Evolutionary conservation across 2,329 filamentous ascomycete genomes (phyloP), one percentile per base, ranked within the genome.

Genomic region (Periconia digitata): DNA sequence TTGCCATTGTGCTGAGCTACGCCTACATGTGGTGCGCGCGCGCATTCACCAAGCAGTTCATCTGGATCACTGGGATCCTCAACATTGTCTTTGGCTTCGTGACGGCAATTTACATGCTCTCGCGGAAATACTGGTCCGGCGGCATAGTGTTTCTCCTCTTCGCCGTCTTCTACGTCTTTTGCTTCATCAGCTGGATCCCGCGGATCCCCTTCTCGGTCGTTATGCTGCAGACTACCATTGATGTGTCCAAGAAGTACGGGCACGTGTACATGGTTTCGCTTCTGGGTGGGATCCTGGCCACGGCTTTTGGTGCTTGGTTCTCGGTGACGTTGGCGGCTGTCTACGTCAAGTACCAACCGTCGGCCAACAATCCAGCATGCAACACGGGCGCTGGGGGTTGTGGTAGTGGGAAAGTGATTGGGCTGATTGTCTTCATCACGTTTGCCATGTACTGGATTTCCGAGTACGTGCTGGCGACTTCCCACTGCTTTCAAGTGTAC

Each of bases 401-500:
- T 61, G 85, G 87, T 51, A 79, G 76, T 6, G 89, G 78, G 43
- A 92, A 86, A 56, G 89, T 96, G 38, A 92, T 91, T 51, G 92
- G 92, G 0, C 74, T 96, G 23, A 76, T 95, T 5, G 89, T 87
- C 16, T 96, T 95, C 68, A 82, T 91, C 58, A 95, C 91, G 0
- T 96, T 97, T 63, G 86, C 91, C 44, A 89, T 86, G 73, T 96
- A 95, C 74, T 97, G 92, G 92, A 85, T 96, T 55, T 87, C 89
- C 1, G 92, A 97, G 58, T 65, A 56, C 50, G 62, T 72, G 90
- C 86, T 79, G 75, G 95, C 75, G n/a, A n/a, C n/a, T n/a, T n/a
- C n/a, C n/a, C n/a, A n/a, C n/a, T n/a, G n/a, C n/a, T n/a, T n/a
- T n/a, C 41, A 88, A 95, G 67, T 86, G 86, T 21, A 37, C 56